These are phyloP conservation scores for Suillus americanus DNA, from an alignment of 768 basidiomycete species.

Conservation along the genomic window DNA sequence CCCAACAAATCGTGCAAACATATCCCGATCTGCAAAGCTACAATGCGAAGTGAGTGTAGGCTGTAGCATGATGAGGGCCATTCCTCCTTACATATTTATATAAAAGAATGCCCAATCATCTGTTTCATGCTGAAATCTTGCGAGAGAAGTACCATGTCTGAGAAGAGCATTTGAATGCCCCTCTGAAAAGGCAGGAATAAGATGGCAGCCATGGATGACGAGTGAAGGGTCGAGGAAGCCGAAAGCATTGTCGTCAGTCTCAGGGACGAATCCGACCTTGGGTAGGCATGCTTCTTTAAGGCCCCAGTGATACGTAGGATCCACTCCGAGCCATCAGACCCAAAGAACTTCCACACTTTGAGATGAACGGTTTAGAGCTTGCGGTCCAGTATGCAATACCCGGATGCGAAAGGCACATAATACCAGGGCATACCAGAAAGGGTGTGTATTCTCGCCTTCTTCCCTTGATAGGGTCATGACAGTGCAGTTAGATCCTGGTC, in stretches of 20 bases:
- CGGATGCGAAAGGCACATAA: constrained; percentile 21
- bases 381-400: constrained; percentile 6
- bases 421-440: constrained; percentile 24
- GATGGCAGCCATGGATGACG: constrained; percentile 21
- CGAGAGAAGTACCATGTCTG: constrained; percentile 1
- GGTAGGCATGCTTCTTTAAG: constrained; percentile 17
- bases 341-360: constrained; percentile 20
- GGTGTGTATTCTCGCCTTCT: constrained; percentile 13
- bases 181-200: constrained; percentile 25
- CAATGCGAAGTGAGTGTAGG: not conserved
- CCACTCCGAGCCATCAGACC: constrained; percentile 21
- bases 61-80: not conserved
- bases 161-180: constrained; percentile 16
- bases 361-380: constrained; percentile 7
- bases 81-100: constrained; percentile 12
- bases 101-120: constrained; percentile 17
- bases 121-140: not conserved
- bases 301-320: constrained; percentile 12
- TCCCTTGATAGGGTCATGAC: constrained; percentile 23
- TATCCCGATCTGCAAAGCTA: constrained; percentile 43
- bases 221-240: constrained; percentile 24
- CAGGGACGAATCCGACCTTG: constrained; percentile 20
- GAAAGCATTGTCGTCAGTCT: constrained; percentile 12
- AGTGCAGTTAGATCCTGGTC: constrained; percentile 13
- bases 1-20: constrained; percentile 34